Conservation (phyloP, 2,329 filamentous ascomycete species). For the Ceratocystis papillata region DNA sequence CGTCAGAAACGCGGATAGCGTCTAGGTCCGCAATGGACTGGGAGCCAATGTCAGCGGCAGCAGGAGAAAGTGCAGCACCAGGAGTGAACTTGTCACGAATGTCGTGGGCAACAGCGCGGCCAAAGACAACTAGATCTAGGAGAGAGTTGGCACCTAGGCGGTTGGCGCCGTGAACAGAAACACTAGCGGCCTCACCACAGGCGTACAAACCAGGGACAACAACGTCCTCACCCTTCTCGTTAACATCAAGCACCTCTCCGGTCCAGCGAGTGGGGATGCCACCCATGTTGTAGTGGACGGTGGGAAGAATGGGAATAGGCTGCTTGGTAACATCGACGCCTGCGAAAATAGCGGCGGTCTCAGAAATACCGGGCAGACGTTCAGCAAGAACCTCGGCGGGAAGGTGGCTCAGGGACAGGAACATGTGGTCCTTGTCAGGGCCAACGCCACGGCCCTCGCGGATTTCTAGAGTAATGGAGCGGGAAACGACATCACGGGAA, state of each 20-base stretch:
- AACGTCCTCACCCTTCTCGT: constrained; percentile 78
- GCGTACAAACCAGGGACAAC: constrained; percentile 91
- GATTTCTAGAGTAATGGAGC: constrained; percentile 97
- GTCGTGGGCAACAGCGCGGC: constrained; percentile 91
- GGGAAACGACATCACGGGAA: constrained; percentile 88
- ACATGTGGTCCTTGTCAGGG: constrained; percentile 96
- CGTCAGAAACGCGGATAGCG: constrained; percentile 70
- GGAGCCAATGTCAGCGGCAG: constrained; percentile 76
- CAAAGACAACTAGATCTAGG: constrained; percentile 93
- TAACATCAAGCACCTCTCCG: constrained; percentile 84
- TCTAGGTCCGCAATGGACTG: constrained; percentile 80
- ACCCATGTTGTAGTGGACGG: constrained; percentile 99
- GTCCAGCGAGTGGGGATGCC: constrained; percentile 97
- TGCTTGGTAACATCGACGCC: constrained; percentile 96
- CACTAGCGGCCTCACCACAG: constrained; percentile 92
- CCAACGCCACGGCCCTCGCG: constrained; percentile 95
- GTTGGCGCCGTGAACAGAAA: constrained; percentile 97
- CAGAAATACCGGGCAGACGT: constrained; percentile 94
- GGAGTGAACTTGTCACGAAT: constrained; percentile 90
- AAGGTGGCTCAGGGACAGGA: constrained; percentile 92
- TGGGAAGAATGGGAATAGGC: constrained; percentile 90
- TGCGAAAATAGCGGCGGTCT: constrained; percentile 93
- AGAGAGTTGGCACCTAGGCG: constrained; percentile 96
- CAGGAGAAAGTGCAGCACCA: constrained; percentile 65
- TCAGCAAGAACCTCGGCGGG: constrained; percentile 86